phyloP scores from a whole-genome alignment of 768 basidiomycete genomes.

The Coprinellus aureogranulatus region DNA sequence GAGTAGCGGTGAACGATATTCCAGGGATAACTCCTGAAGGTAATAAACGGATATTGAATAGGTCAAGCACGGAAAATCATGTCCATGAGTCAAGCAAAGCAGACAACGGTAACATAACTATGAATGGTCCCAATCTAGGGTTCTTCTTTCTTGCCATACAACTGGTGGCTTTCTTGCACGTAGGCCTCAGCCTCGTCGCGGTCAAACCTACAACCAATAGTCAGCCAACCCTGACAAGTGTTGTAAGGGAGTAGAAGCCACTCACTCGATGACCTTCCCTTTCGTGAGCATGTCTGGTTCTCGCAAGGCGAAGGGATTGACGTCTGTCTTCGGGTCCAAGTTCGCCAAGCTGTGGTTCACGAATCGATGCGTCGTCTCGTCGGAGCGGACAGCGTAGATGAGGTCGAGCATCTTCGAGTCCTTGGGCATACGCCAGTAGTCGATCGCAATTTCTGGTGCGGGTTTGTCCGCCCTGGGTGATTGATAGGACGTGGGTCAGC shows the following conservation, averaged over 20 bases:
- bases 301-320: constrained; percentile 85
- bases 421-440: constrained; percentile 83
- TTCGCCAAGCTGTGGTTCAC: constrained; percentile 96
- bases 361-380: constrained; percentile 91
- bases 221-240: constrained; percentile 8
- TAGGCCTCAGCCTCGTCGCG: constrained; percentile 65
- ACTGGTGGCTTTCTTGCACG: constrained; percentile 57
- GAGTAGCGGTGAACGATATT: no score
- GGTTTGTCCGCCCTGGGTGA: constrained; percentile 57
- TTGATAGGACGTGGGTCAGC: background rate
- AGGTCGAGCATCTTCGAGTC: constrained; percentile 84
- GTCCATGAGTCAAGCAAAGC: no score
- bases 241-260: no score
- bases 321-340: constrained; percentile 69
- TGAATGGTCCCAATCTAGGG: no score
- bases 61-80: no score
- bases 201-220: constrained; percentile 50
- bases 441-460: constrained; percentile 87
- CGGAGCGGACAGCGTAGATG: constrained; percentile 87
- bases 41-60: no score
- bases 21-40: no score
- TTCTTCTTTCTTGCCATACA: constrained; percentile 36
- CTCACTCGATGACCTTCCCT: constrained; percentile 73
- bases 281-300: constrained; percentile 87
- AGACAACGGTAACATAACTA: no score